Conservation (phyloP, 129 eudicot species). For the Centaurea solstitialis region DNA sequence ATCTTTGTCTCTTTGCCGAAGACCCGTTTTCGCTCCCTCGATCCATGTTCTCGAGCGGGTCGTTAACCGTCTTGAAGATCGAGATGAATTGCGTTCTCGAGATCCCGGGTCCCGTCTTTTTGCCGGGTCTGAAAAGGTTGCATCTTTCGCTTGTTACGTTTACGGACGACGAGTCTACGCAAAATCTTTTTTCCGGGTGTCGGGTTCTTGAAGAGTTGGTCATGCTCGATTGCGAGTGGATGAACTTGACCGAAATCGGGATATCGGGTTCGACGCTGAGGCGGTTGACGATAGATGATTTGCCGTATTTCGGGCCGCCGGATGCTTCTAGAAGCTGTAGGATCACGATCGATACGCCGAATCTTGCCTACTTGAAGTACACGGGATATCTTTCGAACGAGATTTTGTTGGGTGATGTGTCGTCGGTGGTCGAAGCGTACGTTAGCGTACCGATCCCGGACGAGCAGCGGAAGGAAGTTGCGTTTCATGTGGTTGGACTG, state of each 20-base stretch:
- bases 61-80: conserved; percentile 44
- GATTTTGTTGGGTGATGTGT: conserved; percentile 32
- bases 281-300: conserved; percentile 62
- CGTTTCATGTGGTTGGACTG: conserved; percentile 45
- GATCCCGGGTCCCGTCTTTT: conserved; percentile 47
- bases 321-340: conserved; percentile 47
- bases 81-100: conserved; percentile 61
- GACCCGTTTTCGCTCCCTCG: conserved; percentile 50
- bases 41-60: conserved; percentile 40
- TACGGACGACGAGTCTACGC: conserved; percentile 38
- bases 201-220: conserved; percentile 68
- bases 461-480: conserved; percentile 39
- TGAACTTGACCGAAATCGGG: conserved; percentile 40
- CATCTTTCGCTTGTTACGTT: conserved; percentile 56
- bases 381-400: conserved; percentile 51
- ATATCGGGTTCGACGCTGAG: conserved; percentile 49
- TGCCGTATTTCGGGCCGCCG: conserved; percentile 52
- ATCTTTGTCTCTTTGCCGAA: conserved; percentile 71
- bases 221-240: conserved; percentile 72
- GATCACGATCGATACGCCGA: conserved; percentile 50
- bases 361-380: conserved; percentile 49
- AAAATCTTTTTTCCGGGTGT: conserved; percentile 61
- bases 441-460: conserved; percentile 45
- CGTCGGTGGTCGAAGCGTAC: conserved; percentile 41
- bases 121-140: conserved; percentile 52